Percentiles rank a stretch among this genome's conserved stretches.
Conservation (phyloP, 495 filamentous ascomycete species). For the Xanthoparmelia taractica region DNA sequence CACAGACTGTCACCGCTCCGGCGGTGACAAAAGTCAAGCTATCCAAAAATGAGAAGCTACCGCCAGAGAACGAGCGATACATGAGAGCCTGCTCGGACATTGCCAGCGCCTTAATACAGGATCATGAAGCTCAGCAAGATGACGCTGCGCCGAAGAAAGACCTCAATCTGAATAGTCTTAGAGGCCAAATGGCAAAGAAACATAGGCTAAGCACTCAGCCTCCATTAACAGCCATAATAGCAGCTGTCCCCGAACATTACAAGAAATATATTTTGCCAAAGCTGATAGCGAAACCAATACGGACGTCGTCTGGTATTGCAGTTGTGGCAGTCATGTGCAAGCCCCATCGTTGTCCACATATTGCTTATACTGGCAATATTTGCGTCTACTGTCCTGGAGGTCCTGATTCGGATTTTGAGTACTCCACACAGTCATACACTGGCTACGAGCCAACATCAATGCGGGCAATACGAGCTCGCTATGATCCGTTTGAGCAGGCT, state of each 20-base stretch:
- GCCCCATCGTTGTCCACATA: slow-evolving; percentile 94
- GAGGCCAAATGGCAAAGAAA: slow-evolving; percentile 84
- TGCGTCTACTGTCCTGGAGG: slow-evolving; percentile 98
- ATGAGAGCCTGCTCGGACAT: slow-evolving; percentile 92
- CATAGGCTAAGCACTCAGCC: slow-evolving; percentile 78
- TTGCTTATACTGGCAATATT: slow-evolving; percentile 96
- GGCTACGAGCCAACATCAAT: slow-evolving; percentile 98
- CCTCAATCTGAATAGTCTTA: slow-evolving; percentile 85
- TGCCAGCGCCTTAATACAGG: slow-evolving; percentile 84
- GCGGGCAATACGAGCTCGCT: slow-evolving; percentile 93
- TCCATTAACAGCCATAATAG: slow-evolving; percentile 92
- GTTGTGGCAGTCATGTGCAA: slow-evolving; percentile 99
- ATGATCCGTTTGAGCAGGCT: slow-evolving; percentile 97
- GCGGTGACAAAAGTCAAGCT: slow-evolving; percentile 44
- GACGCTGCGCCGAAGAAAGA: slow-evolving; percentile 65
- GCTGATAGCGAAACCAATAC: slow-evolving; percentile 90
- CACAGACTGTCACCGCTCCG: slow-evolving; percentile 53
- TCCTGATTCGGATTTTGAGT: slow-evolving; percentile 96
- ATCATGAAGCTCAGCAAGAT: slow-evolving; percentile 72
- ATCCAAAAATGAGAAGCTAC: slow-evolving; percentile 63
- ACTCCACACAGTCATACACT: slow-evolving; percentile 96
- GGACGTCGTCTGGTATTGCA: slow-evolving; percentile 95
- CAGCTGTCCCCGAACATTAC: slow-evolving; percentile 94
- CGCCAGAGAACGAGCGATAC: slow-evolving; percentile 88
- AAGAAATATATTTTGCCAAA: slow-evolving; percentile 98